phyloP scores from a whole-genome alignment of 257 asterid species.

The Marsdenia floribunda region DNA sequence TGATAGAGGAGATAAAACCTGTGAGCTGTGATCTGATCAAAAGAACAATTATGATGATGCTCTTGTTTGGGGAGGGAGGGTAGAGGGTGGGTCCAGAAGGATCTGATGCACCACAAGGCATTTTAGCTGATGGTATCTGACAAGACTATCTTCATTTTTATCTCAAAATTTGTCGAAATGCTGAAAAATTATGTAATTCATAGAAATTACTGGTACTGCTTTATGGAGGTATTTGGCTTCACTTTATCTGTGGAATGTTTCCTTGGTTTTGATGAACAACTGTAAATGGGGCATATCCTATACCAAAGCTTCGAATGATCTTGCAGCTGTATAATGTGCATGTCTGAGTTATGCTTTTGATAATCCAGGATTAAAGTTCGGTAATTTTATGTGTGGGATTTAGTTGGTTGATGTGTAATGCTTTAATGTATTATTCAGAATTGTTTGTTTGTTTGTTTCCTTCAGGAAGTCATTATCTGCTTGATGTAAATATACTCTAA shows the following conservation, averaged over 20 bases:
- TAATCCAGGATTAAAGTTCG: neutral
- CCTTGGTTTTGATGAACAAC: neutral
- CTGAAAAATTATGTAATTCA: neutral
- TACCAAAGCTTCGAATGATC: neutral
- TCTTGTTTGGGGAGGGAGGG: neutral
- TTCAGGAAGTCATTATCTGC: neutral
- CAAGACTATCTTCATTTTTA: neutral
- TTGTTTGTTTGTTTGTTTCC: neutral
- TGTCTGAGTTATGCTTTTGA: neutral
- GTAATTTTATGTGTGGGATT: neutral
- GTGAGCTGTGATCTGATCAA: neutral
- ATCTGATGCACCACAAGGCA: neutral
- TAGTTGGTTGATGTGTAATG: neutral
- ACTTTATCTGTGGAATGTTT: neutral
- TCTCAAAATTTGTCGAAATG: neutral
- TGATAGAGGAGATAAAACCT: neutral
- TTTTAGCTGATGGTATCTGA: neutral
- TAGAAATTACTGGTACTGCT: neutral
- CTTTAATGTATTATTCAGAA: neutral
- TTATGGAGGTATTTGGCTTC: neutral
- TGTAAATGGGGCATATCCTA: neutral
- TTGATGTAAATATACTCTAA: conserved; percentile 6
- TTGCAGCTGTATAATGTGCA: neutral
- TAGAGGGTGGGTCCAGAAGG: neutral
- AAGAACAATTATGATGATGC: neutral